A percentile compares a stretch with the other conserved stretches of the same genome.
These are phyloP conservation scores for Pseudonitzschia delicatissima DNA, from an alignment of 108 stramenopile genomes.

Conservation along the genomic window DNA sequence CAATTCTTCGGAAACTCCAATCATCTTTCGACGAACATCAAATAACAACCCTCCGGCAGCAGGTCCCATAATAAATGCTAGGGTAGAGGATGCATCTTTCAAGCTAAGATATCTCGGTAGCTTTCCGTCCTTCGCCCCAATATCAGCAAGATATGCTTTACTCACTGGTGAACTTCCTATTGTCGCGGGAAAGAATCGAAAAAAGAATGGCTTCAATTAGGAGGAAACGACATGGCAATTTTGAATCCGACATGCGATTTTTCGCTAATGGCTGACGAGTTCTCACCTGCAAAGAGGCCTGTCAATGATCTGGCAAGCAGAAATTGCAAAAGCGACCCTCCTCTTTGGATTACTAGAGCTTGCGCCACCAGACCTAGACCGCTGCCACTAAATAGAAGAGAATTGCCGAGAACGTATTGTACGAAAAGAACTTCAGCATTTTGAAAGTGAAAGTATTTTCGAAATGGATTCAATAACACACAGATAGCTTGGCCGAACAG, in stretches of 20 bases:
- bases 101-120: constrained; percentile 56
- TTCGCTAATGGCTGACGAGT: no score
- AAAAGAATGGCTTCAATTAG: background rate
- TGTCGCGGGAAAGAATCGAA: background rate
- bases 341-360: constrained; percentile 39
- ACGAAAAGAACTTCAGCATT: background rate
- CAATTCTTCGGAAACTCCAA: constrained; percentile 1
- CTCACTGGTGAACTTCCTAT: constrained; percentile 62
- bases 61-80: constrained; percentile 76
- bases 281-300: constrained; percentile 50
- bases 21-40: constrained; percentile 31
- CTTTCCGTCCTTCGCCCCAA: constrained; percentile 45
- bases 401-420: background rate
- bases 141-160: constrained; percentile 79
- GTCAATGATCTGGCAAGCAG: constrained; percentile 60
- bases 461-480: background rate
- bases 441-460: no score
- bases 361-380: constrained; percentile 63
- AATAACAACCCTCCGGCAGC: constrained; percentile 59
- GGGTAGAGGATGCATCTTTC: constrained; percentile 71
- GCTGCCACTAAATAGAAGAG: constrained; percentile 31
- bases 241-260: no score
- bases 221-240: background rate
- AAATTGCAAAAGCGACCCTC: constrained; percentile 49
- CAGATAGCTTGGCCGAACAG: no score